phyloP scores from a whole-genome alignment of 2,329 filamentous ascomycete genomes.

The Beauveria sp. region DNA sequence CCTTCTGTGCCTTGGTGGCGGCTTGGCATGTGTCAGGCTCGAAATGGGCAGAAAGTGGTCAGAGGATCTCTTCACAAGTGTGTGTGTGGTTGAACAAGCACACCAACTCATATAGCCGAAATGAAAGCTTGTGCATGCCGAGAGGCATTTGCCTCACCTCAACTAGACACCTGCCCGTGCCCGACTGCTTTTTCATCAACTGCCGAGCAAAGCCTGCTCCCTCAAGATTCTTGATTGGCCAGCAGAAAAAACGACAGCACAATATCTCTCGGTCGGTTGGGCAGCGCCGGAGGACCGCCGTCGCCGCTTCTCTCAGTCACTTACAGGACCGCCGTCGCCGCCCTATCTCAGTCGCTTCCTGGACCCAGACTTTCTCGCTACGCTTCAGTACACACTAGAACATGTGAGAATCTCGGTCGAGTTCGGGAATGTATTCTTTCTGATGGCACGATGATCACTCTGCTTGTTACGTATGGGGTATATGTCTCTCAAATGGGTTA shows the following conservation, averaged over 20 bases:
- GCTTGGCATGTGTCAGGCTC: background rate
- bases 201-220: background rate
- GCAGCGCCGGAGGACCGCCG: too few relatives aligned
- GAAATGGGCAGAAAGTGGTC: background rate
- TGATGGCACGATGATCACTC: background rate
- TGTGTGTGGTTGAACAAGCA: background rate
- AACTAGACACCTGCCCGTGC: background rate
- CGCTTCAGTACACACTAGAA: background rate
- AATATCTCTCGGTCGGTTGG: too few relatives aligned
- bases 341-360: too few relatives aligned
- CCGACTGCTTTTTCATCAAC: background rate
- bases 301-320: too few relatives aligned
- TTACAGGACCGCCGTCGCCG: too few relatives aligned
- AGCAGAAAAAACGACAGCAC: too few relatives aligned
- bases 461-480: background rate
- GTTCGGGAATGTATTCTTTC: background rate
- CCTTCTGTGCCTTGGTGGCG: background rate
- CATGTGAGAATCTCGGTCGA: background rate
- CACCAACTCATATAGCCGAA: background rate
- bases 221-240: too few relatives aligned
- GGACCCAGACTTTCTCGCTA: background rate
- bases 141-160: background rate
- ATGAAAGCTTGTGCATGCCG: background rate
- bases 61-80: background rate
- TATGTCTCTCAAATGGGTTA: background rate